These are phyloP conservation scores for Cutaneotrichosporon sp. DNA, from an alignment of 1,284 basidiomycete species.

Conservation along the genomic window DNA sequence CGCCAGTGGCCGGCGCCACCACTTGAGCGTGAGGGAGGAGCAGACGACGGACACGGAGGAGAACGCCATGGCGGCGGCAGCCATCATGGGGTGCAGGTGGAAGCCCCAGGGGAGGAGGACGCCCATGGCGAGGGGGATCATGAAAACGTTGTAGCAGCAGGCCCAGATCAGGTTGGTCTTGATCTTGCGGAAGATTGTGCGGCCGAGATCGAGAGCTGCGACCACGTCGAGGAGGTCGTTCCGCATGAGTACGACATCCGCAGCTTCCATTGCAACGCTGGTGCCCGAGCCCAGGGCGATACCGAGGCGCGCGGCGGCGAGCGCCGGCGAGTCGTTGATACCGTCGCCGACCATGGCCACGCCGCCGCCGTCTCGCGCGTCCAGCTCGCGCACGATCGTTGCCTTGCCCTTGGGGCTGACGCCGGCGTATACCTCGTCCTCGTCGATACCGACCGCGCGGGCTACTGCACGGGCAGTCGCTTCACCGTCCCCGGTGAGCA, in stretches of 20 bases:
- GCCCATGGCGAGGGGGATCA: slow-evolving; percentile 99
- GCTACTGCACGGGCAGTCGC: slow-evolving; percentile 80
- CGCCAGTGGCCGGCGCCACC: slow-evolving; percentile 69
- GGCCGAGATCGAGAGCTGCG: slow-evolving; percentile 85
- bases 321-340: slow-evolving; percentile 96
- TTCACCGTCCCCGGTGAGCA: slow-evolving; percentile 86
- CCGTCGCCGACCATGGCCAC: slow-evolving; percentile 98
- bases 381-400: slow-evolving; percentile 66
- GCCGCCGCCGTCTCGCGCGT: slow-evolving; percentile 63
- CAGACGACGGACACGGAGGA: slow-evolving; percentile 93
- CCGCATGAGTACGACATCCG: slow-evolving; percentile 95
- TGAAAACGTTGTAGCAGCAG: slow-evolving; percentile 85
- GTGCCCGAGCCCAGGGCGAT: slow-evolving; percentile 94
- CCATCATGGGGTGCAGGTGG: slow-evolving; percentile 96
- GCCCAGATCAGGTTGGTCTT: slow-evolving; percentile 80
- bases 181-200: slow-evolving; percentile 85
- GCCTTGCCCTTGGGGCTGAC: slow-evolving; percentile 94
- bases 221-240: slow-evolving; percentile 94
- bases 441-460: slow-evolving; percentile 73
- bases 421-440: slow-evolving; percentile 74
- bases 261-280: slow-evolving; percentile 94
- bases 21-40: slow-evolving; percentile 78
- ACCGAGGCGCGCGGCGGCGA: slow-evolving; percentile 90
- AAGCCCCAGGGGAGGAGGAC: slow-evolving; percentile 85
- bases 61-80: slow-evolving; percentile 95